These are phyloP conservation scores for Phialocephala subalpina DNA, from an alignment of 2,329 filamentous ascomycete species.

Conservation along the genomic window DNA sequence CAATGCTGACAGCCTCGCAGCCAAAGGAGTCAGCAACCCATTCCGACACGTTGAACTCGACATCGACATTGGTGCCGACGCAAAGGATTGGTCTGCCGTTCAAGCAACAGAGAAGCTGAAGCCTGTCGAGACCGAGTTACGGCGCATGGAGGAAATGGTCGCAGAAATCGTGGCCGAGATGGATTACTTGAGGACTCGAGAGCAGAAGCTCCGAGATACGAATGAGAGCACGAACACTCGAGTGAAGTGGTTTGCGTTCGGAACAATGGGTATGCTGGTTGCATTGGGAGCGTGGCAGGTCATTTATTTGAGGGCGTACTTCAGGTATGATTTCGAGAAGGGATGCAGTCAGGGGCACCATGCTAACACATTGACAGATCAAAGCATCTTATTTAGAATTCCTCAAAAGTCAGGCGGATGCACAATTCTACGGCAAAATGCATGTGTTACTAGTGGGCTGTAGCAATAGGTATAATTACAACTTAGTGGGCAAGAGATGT, in stretches of 20 bases:
- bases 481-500: slow-evolving; percentile 23
- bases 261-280: slow-evolving; percentile 90
- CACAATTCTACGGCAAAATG: slow-evolving; percentile 26
- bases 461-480: slow-evolving; percentile 39
- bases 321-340: slow-evolving; percentile 65
- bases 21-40: slow-evolving; percentile 44
- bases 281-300: slow-evolving; percentile 96
- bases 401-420: slow-evolving; percentile 18
- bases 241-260: slow-evolving; percentile 98
- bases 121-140: slow-evolving; percentile 93
- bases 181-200: slow-evolving; percentile 89
- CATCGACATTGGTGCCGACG: slow-evolving; percentile 54
- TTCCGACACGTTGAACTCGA: slow-evolving; percentile 67
- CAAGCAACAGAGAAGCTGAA: slow-evolving; percentile 97
- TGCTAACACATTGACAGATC: slow-evolving; percentile 53
- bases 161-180: slow-evolving; percentile 90
- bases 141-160: slow-evolving; percentile 90
- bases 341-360: slow-evolving; percentile 1
- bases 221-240: slow-evolving; percentile 99
- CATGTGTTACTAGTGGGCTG: slow-evolving; percentile 41
- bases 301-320: slow-evolving; percentile 96
- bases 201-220: slow-evolving; percentile 96
- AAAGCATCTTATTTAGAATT: slow-evolving; percentile 72
- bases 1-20: slow-evolving; percentile 26
- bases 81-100: slow-evolving; percentile 97